Evolutionary conservation across 441 rosid genomes (phyloP).

Genomic region (Hura crepitans): DNA sequence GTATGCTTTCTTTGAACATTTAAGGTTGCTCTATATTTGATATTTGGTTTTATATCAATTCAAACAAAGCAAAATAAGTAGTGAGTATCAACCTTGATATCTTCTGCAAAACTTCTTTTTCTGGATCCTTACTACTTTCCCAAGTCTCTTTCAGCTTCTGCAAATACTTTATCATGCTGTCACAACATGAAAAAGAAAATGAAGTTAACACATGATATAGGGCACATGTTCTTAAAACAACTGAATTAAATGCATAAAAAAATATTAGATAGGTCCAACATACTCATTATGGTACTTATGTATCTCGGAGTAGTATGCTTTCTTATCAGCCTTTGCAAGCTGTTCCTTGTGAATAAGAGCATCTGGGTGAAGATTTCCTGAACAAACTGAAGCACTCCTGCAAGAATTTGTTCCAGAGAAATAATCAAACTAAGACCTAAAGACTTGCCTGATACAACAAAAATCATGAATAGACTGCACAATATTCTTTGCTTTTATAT

Average conservation of each 20-base stretch:
- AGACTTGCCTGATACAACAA: conserved; percentile 10
- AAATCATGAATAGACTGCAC: background rate
- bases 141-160: conserved; percentile 69
- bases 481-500: background rate
- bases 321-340: conserved; percentile 45
- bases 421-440: conserved; percentile 19
- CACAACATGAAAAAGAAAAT: conserved; percentile 33
- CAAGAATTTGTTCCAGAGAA: conserved; percentile 34
- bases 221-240: conserved; percentile 11
- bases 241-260: background rate
- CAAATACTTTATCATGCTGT: conserved; percentile 70
- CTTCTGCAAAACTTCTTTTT: conserved; percentile 49
- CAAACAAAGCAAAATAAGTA: conserved; percentile 12
- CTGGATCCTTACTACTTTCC: conserved; percentile 70
- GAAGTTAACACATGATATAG: conserved; percentile 16
- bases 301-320: conserved; percentile 52
- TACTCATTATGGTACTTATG: conserved; percentile 81
- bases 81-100: conserved; percentile 55
- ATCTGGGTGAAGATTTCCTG: conserved; percentile 84
- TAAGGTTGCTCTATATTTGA: background rate
- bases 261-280: conserved; percentile 26
- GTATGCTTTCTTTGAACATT: background rate
- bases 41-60: background rate
- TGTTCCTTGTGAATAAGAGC: conserved; percentile 48
- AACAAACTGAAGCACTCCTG: conserved; percentile 80